Base-by-base conservation (phyloP, 352 stramenopile species). In the Phytophthora constricta region DNA sequence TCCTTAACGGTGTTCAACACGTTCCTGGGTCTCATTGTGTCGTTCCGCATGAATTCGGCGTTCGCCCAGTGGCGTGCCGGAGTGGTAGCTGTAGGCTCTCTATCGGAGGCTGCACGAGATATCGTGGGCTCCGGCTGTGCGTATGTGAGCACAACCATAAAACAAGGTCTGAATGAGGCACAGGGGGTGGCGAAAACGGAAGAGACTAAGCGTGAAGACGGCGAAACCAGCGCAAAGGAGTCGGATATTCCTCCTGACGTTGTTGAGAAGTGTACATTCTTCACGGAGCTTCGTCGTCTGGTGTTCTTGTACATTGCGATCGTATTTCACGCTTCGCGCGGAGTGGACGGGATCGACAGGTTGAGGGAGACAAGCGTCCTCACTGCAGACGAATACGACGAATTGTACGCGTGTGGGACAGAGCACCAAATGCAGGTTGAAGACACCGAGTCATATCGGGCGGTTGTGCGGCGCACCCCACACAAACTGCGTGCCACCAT, bases 1-100 rank as follows among this genome's bases (percentile, higher is more conserved):
- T 91, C 87, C 19, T 69, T 95, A 28, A 91, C 83, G n/a, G 87
- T 95, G 13, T 93, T 93, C 70, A 95, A 95, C 72, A 91, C 84
- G 46, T 95, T 95, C 48, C 60, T 95, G 1, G 87, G 84, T 2
- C 80, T 95, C 57, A 90, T 78, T 26, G 75, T 93, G 46, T 93
- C 84, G 26, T 95, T 93, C 54, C 83, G 87, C 28, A 75, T 93
- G 70, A 95, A 95, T 53, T 93, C 84, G 43, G 87, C 87, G 3
- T 95, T 95, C 59, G 63, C 80, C 14, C 84, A 93, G 62, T 95
- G 84, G 87, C 84, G 87, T 16, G 69, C 79, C 13, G 87, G 87
- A 27, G 79, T 95, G 27, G 70, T 91, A 19, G 80, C 86, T 4
- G 76, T 90, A 20, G 82, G 80, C 3, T 77, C 82, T 1, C 71